Base-by-base conservation (phyloP, 2,329 filamentous ascomycete species). In the Immersiporthe knoxdaviesiana region DNA sequence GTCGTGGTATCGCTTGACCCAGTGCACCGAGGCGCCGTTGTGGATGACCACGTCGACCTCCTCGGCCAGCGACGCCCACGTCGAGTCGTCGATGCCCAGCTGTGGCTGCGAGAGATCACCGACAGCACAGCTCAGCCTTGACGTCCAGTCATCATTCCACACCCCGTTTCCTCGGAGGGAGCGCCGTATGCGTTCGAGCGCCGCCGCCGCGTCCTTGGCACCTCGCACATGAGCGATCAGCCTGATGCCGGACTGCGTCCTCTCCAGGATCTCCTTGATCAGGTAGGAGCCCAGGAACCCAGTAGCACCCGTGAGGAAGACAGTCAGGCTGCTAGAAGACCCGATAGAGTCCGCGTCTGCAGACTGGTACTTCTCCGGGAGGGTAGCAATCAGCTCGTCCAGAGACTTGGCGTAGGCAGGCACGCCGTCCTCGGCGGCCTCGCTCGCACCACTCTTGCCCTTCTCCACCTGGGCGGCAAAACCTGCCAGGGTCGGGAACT, bases 221-320 rank as follows among this genome's bases (percentile, higher is more conserved):
- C 80, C 79, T 65, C 94, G 90, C 4, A 97, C 91, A 68, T 94
- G 90, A 0, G 90, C 89, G 68, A 97, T 88, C 12, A 97, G 84
- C 73, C 87, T 90, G 44, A 71, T 67, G 18, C 88, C 82, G 24
- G 81, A 79, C 24, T 82, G 85, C 12, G 83, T 81, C 32, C 91
- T 84, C 52, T 86, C 86, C 1, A 97, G 84, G 1, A 97, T 80
- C 67, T 97, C 92, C 67, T 87, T 87, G 41, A 97, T 82, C 14
- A 97, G 83, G 76, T 94, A 97, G 0, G 92, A 87, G 37, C 94
- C 94, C 27, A 97, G 80, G 83, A 97, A 97, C 2, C 94, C 94
- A 6, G 94, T 97, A 4, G 92, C 93, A 58, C 95, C 94, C 2
- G 94, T 97, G 6, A 97, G 81, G 78, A 97, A 92, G 14, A 96